Conservation (phyloP, 805 yeast genomes). For the Yamadazyma philogaea region DNA sequence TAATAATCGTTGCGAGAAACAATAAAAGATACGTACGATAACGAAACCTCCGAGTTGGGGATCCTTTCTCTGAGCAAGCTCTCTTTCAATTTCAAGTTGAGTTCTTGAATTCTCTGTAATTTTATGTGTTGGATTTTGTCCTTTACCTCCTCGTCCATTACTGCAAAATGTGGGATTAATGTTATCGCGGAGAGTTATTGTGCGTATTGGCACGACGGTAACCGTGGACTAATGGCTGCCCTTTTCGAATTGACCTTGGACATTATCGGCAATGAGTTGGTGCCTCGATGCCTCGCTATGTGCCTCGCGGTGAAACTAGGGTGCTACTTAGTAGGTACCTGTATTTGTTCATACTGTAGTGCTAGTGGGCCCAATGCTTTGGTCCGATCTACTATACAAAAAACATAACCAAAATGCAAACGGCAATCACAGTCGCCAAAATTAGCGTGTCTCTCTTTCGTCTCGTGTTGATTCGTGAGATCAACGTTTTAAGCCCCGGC, state of each 20-base stretch:
- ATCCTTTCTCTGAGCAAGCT: conserved; percentile 55
- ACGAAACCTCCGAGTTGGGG: conserved; percentile 61
- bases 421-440: conserved; percentile 68
- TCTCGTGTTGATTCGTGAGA: conserved; percentile 80
- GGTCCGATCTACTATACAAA: conserved; percentile 25
- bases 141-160: conserved; percentile 20
- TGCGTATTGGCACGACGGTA: background rate
- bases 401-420: conserved; percentile 69
- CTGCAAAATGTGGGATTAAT: conserved; percentile 9
- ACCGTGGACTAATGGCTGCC: background rate
- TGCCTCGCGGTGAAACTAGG: too few species aligned
- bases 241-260: too few species aligned
- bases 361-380: too few species aligned
- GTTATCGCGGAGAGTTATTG: conserved; percentile 3
- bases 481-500: conserved; percentile 79
- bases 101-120: conserved; percentile 56
- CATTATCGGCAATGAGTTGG: too few species aligned
- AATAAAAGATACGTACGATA: conserved; percentile 26
- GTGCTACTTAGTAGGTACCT: too few species aligned
- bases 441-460: conserved; percentile 84
- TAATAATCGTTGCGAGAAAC: conserved; percentile 4
- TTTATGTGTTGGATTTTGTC: conserved; percentile 52
- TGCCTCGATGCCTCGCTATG: too few species aligned
- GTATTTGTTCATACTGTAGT: background rate
- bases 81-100: conserved; percentile 51